These are phyloP conservation scores for Quercus parvula DNA, from an alignment of 306 rosid genomes.

Conservation along the genomic window DNA sequence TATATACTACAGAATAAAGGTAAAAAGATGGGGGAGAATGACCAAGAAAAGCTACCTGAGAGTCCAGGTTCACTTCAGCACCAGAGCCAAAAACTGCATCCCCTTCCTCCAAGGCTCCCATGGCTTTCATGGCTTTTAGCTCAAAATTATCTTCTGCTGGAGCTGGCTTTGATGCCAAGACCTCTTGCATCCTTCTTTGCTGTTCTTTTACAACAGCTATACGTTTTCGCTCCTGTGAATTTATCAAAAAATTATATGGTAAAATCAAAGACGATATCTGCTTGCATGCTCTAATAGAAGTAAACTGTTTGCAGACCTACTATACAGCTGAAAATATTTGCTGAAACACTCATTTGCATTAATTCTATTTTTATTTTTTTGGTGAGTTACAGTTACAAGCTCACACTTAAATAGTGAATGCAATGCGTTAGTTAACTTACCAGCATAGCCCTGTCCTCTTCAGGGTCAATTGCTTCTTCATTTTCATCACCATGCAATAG, in stretches of 20 bases:
- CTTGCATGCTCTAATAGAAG: background rate
- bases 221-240: constrained; percentile 71
- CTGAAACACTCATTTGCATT: background rate
- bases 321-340: background rate
- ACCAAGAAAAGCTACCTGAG: constrained; percentile 57
- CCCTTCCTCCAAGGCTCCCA: constrained; percentile 98
- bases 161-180: constrained; percentile 75
- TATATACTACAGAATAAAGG: background rate
- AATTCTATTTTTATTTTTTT: background rate
- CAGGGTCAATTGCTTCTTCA: constrained; percentile 89
- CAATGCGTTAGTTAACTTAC: constrained; percentile 21
- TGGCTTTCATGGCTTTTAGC: constrained; percentile 81
- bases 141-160: constrained; percentile 82
- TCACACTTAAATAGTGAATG: background rate
- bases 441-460: constrained; percentile 84
- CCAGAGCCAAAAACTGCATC: constrained; percentile 91
- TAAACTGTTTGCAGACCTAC: background rate
- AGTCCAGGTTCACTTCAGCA: constrained; percentile 89
- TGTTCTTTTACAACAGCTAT: constrained; percentile 72
- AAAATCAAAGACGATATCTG: background rate
- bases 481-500: constrained; percentile 78
- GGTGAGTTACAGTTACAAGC: constrained; percentile 1
- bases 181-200: constrained; percentile 73
- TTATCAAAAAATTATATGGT: background rate
- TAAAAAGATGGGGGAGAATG: constrained; percentile 1